phyloP scores from a whole-genome alignment of 1,284 basidiomycete species.

The Austroboletus niveus region DNA sequence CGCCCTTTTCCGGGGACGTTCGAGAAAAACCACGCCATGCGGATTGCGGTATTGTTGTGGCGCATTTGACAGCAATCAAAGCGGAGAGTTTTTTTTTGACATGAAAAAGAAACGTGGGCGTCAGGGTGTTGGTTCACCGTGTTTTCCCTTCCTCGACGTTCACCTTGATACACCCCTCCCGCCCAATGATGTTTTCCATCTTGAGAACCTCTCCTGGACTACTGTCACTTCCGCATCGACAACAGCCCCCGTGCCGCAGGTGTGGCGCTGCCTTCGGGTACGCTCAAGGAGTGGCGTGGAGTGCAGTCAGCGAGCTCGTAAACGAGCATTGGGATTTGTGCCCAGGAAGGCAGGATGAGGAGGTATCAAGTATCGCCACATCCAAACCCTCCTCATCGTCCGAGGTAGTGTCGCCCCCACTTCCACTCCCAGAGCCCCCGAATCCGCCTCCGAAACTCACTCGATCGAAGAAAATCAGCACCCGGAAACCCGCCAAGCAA shows the following conservation, averaged over 20 bases:
- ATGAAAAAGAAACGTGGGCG: slow-evolving; percentile 24
- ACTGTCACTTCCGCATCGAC: neutral
- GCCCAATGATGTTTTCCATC: slow-evolving; percentile 20
- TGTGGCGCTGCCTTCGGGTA: slow-evolving; percentile 27
- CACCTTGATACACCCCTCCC: slow-evolving; percentile 13
- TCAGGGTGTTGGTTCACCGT: slow-evolving; percentile 5
- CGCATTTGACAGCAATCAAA: slow-evolving; percentile 37
- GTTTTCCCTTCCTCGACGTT: neutral
- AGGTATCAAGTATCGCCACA: neutral
- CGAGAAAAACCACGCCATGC: slow-evolving; percentile 17
- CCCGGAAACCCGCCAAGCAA: slow-evolving; percentile 20
- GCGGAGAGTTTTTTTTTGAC: slow-evolving; percentile 13
- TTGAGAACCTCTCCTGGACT: slow-evolving; percentile 4
- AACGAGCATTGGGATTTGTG: slow-evolving; percentile 29
- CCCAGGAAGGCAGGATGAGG: slow-evolving; percentile 21
- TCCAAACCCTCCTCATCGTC: slow-evolving; percentile 10
- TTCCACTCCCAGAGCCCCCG: slow-evolving; percentile 1
- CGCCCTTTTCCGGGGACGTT: slow-evolving; percentile 19
- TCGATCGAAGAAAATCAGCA: neutral
- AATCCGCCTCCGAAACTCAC: neutral
- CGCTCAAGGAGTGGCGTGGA: slow-evolving; percentile 24
- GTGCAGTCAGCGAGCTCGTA: slow-evolving; percentile 26
- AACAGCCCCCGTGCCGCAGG: slow-evolving; percentile 27
- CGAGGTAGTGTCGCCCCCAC: too few relatives aligned
- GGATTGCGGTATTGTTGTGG: slow-evolving; percentile 20